Conservation (phyloP, 805 yeast genomes). For the Saturnispora serradocipensis region DNA sequence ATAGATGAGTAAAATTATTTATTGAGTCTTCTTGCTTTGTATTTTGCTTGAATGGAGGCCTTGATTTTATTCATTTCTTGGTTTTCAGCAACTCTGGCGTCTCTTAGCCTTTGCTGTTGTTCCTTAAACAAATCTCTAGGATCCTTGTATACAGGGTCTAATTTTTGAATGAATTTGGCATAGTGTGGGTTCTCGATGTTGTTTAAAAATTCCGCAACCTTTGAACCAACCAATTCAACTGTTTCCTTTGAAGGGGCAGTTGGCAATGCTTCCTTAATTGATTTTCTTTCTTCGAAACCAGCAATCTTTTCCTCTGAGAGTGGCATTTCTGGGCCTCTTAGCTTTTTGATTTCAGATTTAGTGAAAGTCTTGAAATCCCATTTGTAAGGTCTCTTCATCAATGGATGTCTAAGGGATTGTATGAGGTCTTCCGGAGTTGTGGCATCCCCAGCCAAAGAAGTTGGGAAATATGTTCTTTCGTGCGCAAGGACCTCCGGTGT, state of each 20-base stretch:
- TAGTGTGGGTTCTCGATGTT: slow-evolving; percentile 25
- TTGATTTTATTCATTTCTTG: slow-evolving; percentile 16
- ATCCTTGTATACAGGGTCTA: slow-evolving; percentile 19
- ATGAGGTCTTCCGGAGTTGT: slow-evolving; percentile 61
- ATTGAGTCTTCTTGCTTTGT: slow-evolving; percentile 16
- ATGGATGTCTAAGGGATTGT: slow-evolving; percentile 64
- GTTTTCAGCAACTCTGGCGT: slow-evolving; percentile 18
- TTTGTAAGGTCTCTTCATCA: slow-evolving; percentile 48
- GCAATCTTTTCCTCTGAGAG: slow-evolving; percentile 53
- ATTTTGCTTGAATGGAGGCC: slow-evolving; percentile 14
- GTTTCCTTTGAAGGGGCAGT: slow-evolving; percentile 33
- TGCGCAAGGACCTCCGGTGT: slow-evolving; percentile 50
- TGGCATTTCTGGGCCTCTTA: slow-evolving; percentile 74
- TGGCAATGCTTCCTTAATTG: slow-evolving; percentile 36
- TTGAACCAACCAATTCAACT: slow-evolving; percentile 36
- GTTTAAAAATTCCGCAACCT: slow-evolving; percentile 30
- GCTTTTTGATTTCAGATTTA: slow-evolving; percentile 50
- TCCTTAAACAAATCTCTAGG: slow-evolving; percentile 15
- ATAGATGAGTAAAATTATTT: not conserved
- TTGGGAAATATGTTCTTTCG: slow-evolving; percentile 68
- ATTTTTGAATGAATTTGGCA: slow-evolving; percentile 22
- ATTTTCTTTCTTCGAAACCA: slow-evolving; percentile 44
- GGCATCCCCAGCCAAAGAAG: slow-evolving; percentile 46
- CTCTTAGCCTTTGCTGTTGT: slow-evolving; percentile 14
- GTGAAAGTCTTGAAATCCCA: slow-evolving; percentile 47